Conservation (phyloP, 345 rosid species). For the Mercurialis annua region DNA sequence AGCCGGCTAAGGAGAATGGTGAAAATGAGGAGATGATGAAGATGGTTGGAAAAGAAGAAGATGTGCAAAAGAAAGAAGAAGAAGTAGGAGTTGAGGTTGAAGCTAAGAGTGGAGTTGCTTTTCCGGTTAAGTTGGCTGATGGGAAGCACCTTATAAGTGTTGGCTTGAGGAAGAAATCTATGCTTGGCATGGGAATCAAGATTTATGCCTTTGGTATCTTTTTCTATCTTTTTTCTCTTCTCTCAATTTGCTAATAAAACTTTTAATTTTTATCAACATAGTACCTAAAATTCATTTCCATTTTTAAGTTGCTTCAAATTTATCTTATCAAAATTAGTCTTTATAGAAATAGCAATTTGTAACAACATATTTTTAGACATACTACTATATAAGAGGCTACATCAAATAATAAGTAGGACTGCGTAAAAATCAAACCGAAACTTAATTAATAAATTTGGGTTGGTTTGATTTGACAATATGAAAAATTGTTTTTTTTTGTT, state of each 20-base stretch:
- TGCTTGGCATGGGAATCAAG: conserved; percentile 46
- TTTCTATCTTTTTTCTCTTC: background rate
- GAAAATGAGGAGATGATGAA: conserved; percentile 7
- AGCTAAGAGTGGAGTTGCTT: conserved; percentile 44
- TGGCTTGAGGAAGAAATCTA: conserved; percentile 45
- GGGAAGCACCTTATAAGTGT: conserved; percentile 40
- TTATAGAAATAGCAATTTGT: too few species aligned
- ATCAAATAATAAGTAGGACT: too few species aligned
- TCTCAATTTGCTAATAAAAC: background rate
- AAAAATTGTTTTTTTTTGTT: too few species aligned
- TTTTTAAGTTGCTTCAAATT: too few species aligned
- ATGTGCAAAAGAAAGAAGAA: conserved; percentile 13
- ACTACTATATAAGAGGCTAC: too few species aligned
- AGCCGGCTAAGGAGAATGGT: conserved; percentile 11
- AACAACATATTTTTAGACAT: too few species aligned
- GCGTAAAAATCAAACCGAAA: too few species aligned
- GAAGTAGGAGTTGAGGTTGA: conserved; percentile 42
- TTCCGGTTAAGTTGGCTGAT: conserved; percentile 44
- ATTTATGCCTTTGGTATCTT: conserved; percentile 42
- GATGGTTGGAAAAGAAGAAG: conserved; percentile 9
- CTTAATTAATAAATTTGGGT: too few species aligned
- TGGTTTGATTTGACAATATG: too few species aligned
- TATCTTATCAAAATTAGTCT: too few species aligned
- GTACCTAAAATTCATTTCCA: too few species aligned
- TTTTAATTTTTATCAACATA: too few species aligned